phyloP scores from a whole-genome alignment of 148 eudicot species.

The Rhododendron vialii region DNA sequence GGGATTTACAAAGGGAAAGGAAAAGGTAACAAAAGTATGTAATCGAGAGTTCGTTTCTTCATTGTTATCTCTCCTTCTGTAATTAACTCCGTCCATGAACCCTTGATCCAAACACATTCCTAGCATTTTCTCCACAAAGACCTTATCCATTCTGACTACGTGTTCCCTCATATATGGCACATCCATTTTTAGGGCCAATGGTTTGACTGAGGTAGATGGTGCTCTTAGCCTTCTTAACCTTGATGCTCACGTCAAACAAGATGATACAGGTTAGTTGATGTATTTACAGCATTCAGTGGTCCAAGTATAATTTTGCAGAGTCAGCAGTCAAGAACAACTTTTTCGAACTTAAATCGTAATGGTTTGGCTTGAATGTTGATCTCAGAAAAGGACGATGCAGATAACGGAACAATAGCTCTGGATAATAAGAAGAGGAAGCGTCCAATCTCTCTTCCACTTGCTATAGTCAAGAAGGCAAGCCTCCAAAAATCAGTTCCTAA shows the following conservation, averaged over 20 bases:
- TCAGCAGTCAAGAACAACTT: background rate
- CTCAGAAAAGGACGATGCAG: background rate
- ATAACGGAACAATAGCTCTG: constrained; percentile 11
- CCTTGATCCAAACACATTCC: background rate
- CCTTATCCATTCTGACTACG: background rate
- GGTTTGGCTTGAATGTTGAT: background rate
- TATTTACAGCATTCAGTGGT: background rate
- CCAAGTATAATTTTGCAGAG: background rate
- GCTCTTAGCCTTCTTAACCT: constrained; percentile 34
- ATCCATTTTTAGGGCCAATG: constrained; percentile 38
- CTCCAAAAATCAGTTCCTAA: constrained; percentile 9
- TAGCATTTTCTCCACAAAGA: background rate
- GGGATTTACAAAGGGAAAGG: background rate
- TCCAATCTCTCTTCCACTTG: constrained; percentile 21
- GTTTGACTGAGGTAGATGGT: constrained; percentile 33
- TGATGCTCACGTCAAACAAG: constrained; percentile 20
- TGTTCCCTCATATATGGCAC: background rate
- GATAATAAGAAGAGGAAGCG: constrained; percentile 26
- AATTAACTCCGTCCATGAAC: background rate
- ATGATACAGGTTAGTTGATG: constrained; percentile 26
- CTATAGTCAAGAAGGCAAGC: constrained; percentile 12
- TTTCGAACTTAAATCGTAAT: background rate
- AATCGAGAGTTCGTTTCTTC: background rate
- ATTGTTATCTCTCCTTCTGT: background rate
- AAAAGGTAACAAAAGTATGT: background rate